Percentiles rank a stretch among this genome's conserved stretches.
Conservation (phyloP, 163 green algal species). For the Chlamydomonas reinhardtii region DNA sequence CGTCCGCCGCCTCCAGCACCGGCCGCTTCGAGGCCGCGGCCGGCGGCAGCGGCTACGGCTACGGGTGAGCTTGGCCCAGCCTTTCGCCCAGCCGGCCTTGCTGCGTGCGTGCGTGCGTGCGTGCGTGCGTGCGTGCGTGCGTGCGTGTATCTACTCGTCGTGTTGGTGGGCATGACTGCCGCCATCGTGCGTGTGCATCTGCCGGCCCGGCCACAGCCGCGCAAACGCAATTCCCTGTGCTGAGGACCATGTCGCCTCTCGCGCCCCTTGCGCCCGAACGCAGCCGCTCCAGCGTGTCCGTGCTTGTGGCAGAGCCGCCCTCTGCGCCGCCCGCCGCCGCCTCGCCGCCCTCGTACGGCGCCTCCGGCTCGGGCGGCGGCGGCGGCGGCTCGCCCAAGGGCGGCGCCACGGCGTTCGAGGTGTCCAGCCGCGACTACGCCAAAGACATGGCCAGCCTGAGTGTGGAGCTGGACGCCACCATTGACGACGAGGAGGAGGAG, state of each 20-base stretch:
- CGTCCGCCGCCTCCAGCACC: too few species aligned
- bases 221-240: too few species aligned
- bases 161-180: too few species aligned
- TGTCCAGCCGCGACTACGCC: slow-evolving; percentile 27
- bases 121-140: too few species aligned
- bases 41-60: background rate
- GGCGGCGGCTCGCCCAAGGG: background rate
- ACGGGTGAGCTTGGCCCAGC: background rate
- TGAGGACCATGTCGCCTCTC: too few species aligned
- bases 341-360: background rate
- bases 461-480: slow-evolving; percentile 33
- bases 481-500: slow-evolving; percentile 27
- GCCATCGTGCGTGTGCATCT: too few species aligned
- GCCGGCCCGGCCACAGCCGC: too few species aligned
- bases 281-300: slow-evolving; percentile 24
- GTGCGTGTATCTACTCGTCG: too few species aligned
- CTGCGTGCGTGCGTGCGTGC: background rate
- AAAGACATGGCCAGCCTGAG: slow-evolving; percentile 28
- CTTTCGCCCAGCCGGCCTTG: too few species aligned
- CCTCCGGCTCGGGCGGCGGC: background rate
- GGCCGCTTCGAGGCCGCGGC: background rate
- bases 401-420: background rate
- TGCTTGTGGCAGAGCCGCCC: slow-evolving; percentile 22
- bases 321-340: background rate
- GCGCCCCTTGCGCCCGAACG: too few species aligned